Evolutionary conservation across 495 filamentous ascomycete genomes (phyloP).

Genomic region (Corynascus novoguineensis): DNA sequence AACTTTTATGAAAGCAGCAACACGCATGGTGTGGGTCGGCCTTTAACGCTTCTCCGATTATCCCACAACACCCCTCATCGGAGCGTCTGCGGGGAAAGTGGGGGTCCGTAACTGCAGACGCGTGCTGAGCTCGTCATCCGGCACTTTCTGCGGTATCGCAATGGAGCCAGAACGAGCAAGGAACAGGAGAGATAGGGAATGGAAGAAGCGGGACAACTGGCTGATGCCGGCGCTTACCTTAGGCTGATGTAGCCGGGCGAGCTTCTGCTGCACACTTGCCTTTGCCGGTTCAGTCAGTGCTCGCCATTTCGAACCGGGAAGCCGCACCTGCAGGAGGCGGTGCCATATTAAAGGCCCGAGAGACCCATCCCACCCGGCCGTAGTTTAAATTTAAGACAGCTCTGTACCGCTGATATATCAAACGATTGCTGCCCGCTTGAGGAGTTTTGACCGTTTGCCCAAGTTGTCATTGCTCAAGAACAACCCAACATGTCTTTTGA

Average conservation of each 20-base stretch:
- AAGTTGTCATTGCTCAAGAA: no score
- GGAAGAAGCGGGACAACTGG: background rate
- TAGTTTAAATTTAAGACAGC: background rate
- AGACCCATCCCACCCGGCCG: background rate
- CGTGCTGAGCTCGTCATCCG: slow-evolving; percentile 4
- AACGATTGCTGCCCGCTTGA: background rate
- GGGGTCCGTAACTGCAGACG: background rate
- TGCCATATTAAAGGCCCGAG: slow-evolving; percentile 5
- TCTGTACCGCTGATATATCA: background rate
- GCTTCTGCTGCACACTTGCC: background rate
- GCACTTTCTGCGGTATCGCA: slow-evolving; percentile 3
- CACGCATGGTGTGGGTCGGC: no score
- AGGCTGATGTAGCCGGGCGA: background rate
- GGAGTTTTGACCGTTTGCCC: background rate
- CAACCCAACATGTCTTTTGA: slow-evolving; percentile 13
- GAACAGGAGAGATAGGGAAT: background rate
- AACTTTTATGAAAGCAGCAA: no score
- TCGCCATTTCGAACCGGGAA: background rate
- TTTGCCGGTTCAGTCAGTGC: background rate
- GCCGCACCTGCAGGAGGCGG: background rate
- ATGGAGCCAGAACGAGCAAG: background rate
- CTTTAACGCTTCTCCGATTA: no score
- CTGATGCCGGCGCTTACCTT: background rate
- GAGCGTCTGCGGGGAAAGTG: slow-evolving; percentile 1
- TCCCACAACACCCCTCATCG: background rate